These are phyloP conservation scores for Sphagnum tenellum DNA, from an alignment of 225 moss, liverwort and hornwort genomes.

Conservation along the genomic window DNA sequence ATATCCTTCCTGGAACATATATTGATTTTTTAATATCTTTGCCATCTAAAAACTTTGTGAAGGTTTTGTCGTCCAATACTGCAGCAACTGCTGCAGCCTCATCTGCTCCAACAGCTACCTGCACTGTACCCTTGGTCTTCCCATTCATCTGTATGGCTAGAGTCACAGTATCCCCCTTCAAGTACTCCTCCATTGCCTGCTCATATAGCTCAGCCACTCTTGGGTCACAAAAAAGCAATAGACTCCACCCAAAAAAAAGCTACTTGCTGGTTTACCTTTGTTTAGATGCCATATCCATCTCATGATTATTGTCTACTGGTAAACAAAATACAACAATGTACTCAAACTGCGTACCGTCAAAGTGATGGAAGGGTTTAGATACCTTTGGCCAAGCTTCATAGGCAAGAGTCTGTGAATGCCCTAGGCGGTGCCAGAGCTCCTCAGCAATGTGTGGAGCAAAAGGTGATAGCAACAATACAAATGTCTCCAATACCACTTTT, in stretches of 20 bases:
- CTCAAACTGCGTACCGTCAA: too few relatives aligned
- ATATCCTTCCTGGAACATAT: constrained; percentile 83
- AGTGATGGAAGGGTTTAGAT: not conserved
- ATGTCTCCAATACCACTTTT: constrained; percentile 45
- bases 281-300: too few relatives aligned
- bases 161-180: constrained; percentile 72
- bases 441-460: constrained; percentile 93
- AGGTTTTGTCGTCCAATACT: constrained; percentile 44
- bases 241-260: too few relatives aligned
- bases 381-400: constrained; percentile 87
- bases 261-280: too few relatives aligned
- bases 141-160: constrained; percentile 88
- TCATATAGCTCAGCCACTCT: not conserved
- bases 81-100: constrained; percentile 61
- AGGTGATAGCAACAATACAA: constrained; percentile 83
- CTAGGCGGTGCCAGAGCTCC: constrained; percentile 83
- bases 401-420: constrained; percentile 61
- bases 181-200: constrained; percentile 61
- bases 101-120: constrained; percentile 57
- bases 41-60: constrained; percentile 70
- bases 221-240: too few relatives aligned
- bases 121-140: constrained; percentile 72
- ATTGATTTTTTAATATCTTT: constrained; percentile 78
- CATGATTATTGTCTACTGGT: not conserved
- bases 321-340: not conserved